Conservation (phyloP, 2,329 filamentous ascomycete species). For the Periconia sp. region DNA sequence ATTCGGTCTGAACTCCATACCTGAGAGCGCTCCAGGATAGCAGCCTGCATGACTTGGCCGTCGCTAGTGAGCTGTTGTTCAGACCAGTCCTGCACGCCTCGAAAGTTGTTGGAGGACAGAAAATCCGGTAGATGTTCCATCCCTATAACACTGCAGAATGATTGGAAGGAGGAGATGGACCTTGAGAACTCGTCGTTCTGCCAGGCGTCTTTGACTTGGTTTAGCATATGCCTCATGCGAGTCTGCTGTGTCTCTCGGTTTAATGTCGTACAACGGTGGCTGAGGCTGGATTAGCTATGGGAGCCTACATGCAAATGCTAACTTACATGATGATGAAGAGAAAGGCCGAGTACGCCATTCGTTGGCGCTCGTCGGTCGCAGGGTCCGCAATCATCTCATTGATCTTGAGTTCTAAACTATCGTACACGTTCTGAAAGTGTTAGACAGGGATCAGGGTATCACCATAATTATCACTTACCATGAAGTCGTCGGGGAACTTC, state of each 20-base stretch:
- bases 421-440: conserved; percentile 73
- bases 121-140: conserved; percentile 83
- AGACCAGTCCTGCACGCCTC: conserved; percentile 83
- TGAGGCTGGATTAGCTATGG: conserved; percentile 43
- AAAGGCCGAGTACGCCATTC: conserved; percentile 86
- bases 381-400: conserved; percentile 78
- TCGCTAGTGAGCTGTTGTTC: conserved; percentile 76
- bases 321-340: conserved; percentile 87
- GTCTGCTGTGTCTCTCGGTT: conserved; percentile 73
- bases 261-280: conserved; percentile 80
- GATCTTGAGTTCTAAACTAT: conserved; percentile 82
- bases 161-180: conserved; percentile 74
- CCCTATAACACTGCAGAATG: conserved; percentile 80
- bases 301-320: not conserved
- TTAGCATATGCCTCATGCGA: conserved; percentile 77
- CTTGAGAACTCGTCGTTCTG: conserved; percentile 70
- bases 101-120: conserved; percentile 73
- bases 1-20: conserved; percentile 28
- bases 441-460: conserved; percentile 10
- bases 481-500: conserved; percentile 88
- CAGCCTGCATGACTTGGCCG: conserved; percentile 77
- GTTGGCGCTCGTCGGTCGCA: conserved; percentile 78
- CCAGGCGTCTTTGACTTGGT: conserved; percentile 85
- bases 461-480: conserved; percentile 58
- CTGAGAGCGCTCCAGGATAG: conserved; percentile 77